These are phyloP conservation scores for Aspergillus pseudonomiae DNA, from an alignment of 2,329 filamentous ascomycete species.

Conservation along the genomic window DNA sequence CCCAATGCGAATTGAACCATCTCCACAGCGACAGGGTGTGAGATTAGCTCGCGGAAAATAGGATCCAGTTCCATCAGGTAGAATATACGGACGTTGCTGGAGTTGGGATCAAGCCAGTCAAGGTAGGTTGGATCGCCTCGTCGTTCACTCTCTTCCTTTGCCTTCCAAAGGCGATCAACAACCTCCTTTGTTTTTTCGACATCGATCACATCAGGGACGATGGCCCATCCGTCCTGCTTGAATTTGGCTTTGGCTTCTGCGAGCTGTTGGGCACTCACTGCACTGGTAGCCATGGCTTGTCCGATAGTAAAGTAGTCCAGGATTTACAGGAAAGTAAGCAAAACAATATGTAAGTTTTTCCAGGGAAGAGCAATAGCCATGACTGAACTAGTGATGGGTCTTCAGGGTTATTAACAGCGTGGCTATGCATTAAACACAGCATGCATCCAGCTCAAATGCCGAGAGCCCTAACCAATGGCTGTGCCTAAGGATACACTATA, in stretches of 20 bases:
- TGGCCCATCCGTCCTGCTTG: constrained; percentile 6
- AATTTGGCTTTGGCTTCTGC: constrained; percentile 4
- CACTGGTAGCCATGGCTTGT: not conserved
- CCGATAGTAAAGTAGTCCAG: not conserved
- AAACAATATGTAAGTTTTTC: no score
- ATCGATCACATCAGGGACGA: not conserved
- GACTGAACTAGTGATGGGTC: not conserved
- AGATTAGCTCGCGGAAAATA: constrained; percentile 8
- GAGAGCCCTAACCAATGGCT: not conserved
- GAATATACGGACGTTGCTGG: constrained; percentile 7
- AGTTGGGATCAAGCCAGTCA: constrained; percentile 4
- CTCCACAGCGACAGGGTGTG: constrained; percentile 8
- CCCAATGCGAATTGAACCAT: constrained; percentile 5
- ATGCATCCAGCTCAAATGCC: not conserved
- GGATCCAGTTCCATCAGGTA: constrained; percentile 9
- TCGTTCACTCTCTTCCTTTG: not conserved
- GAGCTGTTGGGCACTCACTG: not conserved
- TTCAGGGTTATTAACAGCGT: not conserved
- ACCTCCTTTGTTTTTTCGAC: not conserved
- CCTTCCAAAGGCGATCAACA: constrained; percentile 4
- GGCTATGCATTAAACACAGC: not conserved
- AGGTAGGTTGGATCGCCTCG: constrained; percentile 7
- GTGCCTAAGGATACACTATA: no score
- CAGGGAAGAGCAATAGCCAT: not conserved
- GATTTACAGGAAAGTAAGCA: constrained; percentile 5